Conservation (phyloP, 129 eudicot species). For the Gnaphalium uliginosum region DNA sequence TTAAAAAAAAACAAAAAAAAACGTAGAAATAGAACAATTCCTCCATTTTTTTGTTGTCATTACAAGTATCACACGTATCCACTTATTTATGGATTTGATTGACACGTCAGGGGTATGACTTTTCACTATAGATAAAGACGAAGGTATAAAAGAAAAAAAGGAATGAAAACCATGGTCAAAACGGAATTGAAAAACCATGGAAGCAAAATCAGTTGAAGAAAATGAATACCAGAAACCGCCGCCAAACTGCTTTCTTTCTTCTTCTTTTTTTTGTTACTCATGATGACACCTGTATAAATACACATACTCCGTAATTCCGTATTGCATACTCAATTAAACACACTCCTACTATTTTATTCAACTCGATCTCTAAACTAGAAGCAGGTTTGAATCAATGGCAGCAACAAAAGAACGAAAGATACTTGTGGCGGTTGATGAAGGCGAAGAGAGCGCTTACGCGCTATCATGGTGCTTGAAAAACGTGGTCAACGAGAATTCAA, state of each 20-base stretch:
- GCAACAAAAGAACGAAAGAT: conserved; percentile 48
- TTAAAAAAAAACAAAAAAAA: too few relatives aligned
- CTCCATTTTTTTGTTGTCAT: too few relatives aligned
- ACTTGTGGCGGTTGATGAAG: conserved; percentile 71
- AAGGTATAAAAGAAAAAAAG: too few relatives aligned
- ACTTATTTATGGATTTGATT: background rate
- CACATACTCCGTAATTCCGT: too few relatives aligned
- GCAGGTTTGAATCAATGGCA: conserved; percentile 11
- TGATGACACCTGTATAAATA: conserved; percentile 18
- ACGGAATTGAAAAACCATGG: too few relatives aligned
- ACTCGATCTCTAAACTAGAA: background rate
- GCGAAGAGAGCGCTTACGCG: conserved; percentile 78
- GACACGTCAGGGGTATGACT: background rate
- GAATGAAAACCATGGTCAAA: too few relatives aligned
- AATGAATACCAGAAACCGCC: conserved; percentile 31
- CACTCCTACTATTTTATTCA: background rate
- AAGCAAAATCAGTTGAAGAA: background rate
- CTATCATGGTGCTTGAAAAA: conserved; percentile 74
- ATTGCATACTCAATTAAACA: background rate
- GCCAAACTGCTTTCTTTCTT: background rate
- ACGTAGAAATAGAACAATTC: too few relatives aligned
- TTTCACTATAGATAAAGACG: too few relatives aligned
- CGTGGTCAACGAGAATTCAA: conserved; percentile 28
- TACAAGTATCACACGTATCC: background rate
- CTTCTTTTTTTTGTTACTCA: background rate